Evolutionary conservation across 208 protist species (phyloP), one percentile per base, ranked within the genome.

Genomic region (Herpetomonas samuelpessoai): DNA sequence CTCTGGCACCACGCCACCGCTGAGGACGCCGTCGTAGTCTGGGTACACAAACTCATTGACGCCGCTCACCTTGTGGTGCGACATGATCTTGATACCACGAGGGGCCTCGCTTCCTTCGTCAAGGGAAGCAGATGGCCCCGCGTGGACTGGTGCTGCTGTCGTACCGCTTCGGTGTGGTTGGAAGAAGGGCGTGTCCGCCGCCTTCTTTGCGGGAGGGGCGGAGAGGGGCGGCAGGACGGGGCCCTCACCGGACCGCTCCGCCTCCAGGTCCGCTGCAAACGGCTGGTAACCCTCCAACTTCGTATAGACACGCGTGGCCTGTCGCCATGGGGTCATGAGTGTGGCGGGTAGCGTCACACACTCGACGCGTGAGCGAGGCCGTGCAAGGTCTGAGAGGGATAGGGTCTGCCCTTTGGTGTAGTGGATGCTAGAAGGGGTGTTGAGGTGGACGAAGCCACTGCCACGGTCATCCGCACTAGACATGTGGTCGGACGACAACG

Each of bases 21-120:
- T 84, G 12, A 96, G 70, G 46, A 96, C 86, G 35, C 90, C 90
- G 65, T 96, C 90, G 60, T 93, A 78, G 55, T 96, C 90, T 19
- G 82, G 83, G 60, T 93, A 93, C 18, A 88, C 68, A 61, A 96
- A 96, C 30, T 64, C 19, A 24, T 68, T 62, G 18, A 65, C 71
- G 2, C 90, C 90, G 19, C 59, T 72, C 26, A 93, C 59, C 71
- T 93, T 93, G 75, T 96, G 90, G 51, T 93, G 84, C n/a, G 78
- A 82, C 18, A 96, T 76, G 57, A 96, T 88, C 1, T 65, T 27
- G 54, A 96, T 93, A 48, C 88, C 88, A 0, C 19, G 21, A 18
- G 51, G 19, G 4, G 58, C 62, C 3, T 58, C 38, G 31, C 49
- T 31, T 2, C n/a, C 38, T 1, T 18, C 24, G 21, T 1, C 50